Base-by-base conservation (phyloP, 805 yeast genomes). In the Yamadazyma insecticola region DNA sequence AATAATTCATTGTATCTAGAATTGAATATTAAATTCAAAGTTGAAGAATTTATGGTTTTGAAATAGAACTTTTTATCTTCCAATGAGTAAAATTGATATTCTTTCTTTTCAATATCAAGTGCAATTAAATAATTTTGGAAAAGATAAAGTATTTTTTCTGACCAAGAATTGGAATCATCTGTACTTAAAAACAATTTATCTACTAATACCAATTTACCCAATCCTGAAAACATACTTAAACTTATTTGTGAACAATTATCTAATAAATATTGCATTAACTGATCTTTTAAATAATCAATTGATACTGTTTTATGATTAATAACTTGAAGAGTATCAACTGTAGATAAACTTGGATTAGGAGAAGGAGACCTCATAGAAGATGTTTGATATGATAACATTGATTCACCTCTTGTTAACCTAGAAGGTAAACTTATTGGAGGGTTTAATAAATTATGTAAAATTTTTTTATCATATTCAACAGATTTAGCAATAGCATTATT, bases 191-290 rank as follows among this genome's bases (percentile, higher is more conserved):
- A 33, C 7, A 65, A 43, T 9, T 36, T 37, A 43, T 65, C 72
- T 5, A 56, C 68, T 14, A 65, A 38, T 15, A 70, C 44, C 26
- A 65, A 47, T 2, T 45, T 36, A 2, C 72, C 72, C 18, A 63
- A 43, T 12, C 49, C 44, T 7, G 54, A 47, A 20, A 63, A 39
- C 5, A 43, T 40, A 13, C 52, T 46, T 16, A 58, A 43, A 26
- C 40, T 51, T 16, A 63, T 39, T 4, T 35, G 34, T 3, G 46
- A 30, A 33, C 55, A 50, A 16, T 36, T 39, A 5, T 45, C 45
- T 5, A 63, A 28, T 32, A 65, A 45, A 25, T 48, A 47, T 31
- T 48, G 45, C 11, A 65, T 43, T 29, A 63, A 53, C 6, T 39
- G 26, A 25, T 52, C 53, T 32, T 57, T 55, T 18, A 63, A 33